Conservation (phyloP, 2,329 filamentous ascomycete species). For the Phaeosphaeriaceae sp. region DNA sequence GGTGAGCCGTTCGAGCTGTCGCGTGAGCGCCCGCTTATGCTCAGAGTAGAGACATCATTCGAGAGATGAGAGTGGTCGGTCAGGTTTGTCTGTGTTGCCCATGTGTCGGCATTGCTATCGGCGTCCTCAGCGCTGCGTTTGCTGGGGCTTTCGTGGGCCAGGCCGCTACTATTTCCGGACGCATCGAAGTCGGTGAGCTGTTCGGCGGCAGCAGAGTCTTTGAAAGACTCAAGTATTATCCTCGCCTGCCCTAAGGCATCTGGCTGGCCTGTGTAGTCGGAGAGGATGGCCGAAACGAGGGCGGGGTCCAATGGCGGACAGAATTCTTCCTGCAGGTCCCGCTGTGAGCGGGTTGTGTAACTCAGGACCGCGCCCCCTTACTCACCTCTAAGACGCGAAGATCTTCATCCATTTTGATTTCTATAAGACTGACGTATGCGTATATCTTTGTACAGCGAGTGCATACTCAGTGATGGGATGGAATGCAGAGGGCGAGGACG, state of each 20-base stretch:
- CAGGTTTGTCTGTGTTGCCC: constrained; percentile 52
- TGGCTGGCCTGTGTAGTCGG: constrained; percentile 73
- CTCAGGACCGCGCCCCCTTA: background rate
- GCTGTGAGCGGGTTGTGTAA: constrained; percentile 21
- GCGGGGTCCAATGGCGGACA: constrained; percentile 79
- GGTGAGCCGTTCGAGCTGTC: constrained; percentile 30
- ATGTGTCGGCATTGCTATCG: constrained; percentile 48
- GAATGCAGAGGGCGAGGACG: background rate
- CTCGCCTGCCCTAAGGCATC: constrained; percentile 62
- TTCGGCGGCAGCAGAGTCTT: constrained; percentile 69
- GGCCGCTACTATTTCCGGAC: constrained; percentile 69
- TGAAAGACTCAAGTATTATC: constrained; percentile 70
- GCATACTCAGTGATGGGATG: constrained; percentile 33
- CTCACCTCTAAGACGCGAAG: constrained; percentile 43
- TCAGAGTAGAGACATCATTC: constrained; percentile 54
- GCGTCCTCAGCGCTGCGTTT: constrained; percentile 30
- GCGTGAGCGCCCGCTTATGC: constrained; percentile 27
- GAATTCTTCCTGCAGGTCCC: constrained; percentile 68
- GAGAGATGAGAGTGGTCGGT: constrained; percentile 61
- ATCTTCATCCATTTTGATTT: constrained; percentile 46
- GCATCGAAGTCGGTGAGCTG: constrained; percentile 81
- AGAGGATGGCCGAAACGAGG: constrained; percentile 76
- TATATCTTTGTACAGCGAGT: constrained; percentile 20
- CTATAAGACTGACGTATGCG: constrained; percentile 33
- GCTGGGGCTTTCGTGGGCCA: constrained; percentile 21